Evolutionary conservation across 129 eudicot species (phyloP).

Genomic region (Flaveria bidentis): DNA sequence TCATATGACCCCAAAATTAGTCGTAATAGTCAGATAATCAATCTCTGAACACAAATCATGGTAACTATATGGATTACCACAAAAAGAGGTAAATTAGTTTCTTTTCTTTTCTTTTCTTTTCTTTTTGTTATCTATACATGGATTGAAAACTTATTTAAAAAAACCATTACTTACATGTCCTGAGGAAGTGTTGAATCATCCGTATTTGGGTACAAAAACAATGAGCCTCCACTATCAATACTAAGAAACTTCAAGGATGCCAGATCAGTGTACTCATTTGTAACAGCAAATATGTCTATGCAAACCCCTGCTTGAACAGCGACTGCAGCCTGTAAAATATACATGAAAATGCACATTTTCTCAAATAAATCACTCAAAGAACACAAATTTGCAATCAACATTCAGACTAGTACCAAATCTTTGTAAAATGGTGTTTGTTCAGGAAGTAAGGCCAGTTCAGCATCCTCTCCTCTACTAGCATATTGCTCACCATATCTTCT

Average conservation of each 20-base stretch:
- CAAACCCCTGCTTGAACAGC: constrained; percentile 99
- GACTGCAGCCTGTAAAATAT: constrained; percentile 77
- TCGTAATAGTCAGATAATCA: neutral
- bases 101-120: neutral
- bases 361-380: constrained; percentile 23
- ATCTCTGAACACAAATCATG: neutral
- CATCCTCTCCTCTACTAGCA: constrained; percentile 99
- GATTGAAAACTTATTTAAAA: neutral
- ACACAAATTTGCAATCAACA: constrained; percentile 28
- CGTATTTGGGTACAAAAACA: constrained; percentile 80
- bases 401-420: constrained; percentile 66
- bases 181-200: constrained; percentile 99
- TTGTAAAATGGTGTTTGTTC: constrained; percentile 95
- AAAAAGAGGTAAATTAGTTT: neutral
- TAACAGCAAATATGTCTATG: constrained; percentile 93
- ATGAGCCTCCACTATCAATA: constrained; percentile 95
- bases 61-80: neutral
- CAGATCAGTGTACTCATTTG: constrained; percentile 95
- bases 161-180: constrained; percentile 71
- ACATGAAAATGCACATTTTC: neutral
- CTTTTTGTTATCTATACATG: neutral
- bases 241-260: constrained; percentile 96
- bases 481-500: constrained; percentile 97
- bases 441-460: constrained; percentile 95
- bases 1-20: neutral